Evolutionary conservation across 192 early-diverging fungal species (phyloP).

Genomic region (Mortierella hygrophila): DNA sequence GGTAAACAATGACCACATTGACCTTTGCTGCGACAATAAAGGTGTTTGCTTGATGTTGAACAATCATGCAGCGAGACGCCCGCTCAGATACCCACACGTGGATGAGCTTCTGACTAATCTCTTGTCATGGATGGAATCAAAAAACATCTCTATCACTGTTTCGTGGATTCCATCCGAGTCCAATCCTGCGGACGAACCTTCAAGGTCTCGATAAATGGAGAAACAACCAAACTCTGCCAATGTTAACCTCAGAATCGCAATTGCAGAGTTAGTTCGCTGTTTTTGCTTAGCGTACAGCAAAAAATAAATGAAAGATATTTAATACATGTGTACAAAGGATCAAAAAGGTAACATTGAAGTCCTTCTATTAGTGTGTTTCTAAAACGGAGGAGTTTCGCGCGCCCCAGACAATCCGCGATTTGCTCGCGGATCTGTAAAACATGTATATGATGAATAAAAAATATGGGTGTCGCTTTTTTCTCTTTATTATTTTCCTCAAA

Average conservation of each 20-base stretch:
- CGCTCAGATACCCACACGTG: background rate
- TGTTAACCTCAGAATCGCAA: background rate
- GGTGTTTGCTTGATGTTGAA: constrained; percentile 4
- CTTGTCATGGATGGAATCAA: constrained; percentile 9
- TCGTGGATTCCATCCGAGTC: constrained; percentile 4
- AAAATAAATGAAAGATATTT: too few relatives aligned
- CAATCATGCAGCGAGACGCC: background rate
- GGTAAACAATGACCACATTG: background rate
- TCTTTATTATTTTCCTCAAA: too few relatives aligned
- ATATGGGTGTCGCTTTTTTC: too few relatives aligned
- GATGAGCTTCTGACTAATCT: background rate
- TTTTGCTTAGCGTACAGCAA: too few relatives aligned
- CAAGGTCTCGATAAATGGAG: constrained; percentile 5
- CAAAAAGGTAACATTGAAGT: too few relatives aligned
- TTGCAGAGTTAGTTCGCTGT: too few relatives aligned
- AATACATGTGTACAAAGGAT: too few relatives aligned
- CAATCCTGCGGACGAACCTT: constrained; percentile 18
- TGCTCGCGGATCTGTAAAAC: too few relatives aligned
- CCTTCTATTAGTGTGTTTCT: too few relatives aligned
- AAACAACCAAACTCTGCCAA: background rate
- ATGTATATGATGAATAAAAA: too few relatives aligned
- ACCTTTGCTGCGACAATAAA: background rate
- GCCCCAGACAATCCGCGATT: too few relatives aligned
- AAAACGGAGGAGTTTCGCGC: too few relatives aligned
- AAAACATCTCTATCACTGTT: constrained; percentile 1